Evolutionary conservation across 176 grass and related monocot species (phyloP).

Genomic region (Ampelocalamus luodianensis): DNA sequence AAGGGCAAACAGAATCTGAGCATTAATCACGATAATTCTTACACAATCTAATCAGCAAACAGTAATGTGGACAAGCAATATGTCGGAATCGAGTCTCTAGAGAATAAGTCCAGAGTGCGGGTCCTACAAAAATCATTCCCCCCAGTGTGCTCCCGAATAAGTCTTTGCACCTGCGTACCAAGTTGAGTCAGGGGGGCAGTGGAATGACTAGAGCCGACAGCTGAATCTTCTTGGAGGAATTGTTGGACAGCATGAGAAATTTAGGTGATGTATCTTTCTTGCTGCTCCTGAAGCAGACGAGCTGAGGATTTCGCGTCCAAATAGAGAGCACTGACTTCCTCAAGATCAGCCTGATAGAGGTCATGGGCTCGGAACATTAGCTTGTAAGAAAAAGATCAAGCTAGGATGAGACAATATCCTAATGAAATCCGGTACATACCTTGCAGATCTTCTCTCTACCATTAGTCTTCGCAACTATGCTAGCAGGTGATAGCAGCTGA

Average conservation of each 20-base stretch:
- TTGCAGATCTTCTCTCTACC: conserved; percentile 97
- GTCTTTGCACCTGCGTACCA: neutral
- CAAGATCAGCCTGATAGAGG: conserved; percentile 65
- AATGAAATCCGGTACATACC: conserved; percentile 46
- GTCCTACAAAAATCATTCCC: conserved; percentile 11
- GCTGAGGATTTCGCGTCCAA: conserved; percentile 84
- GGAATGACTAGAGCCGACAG: neutral
- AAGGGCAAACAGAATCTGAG: neutral
- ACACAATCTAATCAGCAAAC: conserved; percentile 39
- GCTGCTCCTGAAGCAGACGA: conserved; percentile 89
- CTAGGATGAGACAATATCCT: neutral
- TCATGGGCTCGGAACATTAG: conserved; percentile 36
- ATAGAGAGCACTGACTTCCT: conserved; percentile 74
- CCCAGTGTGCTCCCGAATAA: neutral
- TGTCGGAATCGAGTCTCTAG: conserved; percentile 8
- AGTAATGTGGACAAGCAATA: conserved; percentile 39
- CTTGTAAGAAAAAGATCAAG: neutral
- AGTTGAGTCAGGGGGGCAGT: neutral
- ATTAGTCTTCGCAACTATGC: conserved; percentile 73
- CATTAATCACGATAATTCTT: conserved; percentile 6
- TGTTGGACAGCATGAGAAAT: neutral
- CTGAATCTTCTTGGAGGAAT: conserved; percentile 6
- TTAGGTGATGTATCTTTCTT: conserved; percentile 88
- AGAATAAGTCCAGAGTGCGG: conserved; percentile 3
- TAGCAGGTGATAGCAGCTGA: conserved; percentile 87